phyloP scores from a whole-genome alignment of 257 asterid species.

The Rubia yunnanensis region DNA sequence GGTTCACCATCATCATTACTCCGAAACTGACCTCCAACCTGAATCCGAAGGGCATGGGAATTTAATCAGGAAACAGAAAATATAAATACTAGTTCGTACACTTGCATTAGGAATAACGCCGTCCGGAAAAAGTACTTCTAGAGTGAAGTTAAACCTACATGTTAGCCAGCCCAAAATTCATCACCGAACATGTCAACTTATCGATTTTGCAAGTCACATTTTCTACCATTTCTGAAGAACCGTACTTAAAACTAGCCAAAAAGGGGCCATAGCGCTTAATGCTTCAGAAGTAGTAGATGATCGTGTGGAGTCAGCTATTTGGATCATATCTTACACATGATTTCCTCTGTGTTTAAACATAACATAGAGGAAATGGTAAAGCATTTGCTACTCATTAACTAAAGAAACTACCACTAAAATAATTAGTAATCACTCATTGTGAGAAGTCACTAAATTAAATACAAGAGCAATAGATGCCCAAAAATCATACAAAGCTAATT shows the following conservation, averaged over 20 bases:
- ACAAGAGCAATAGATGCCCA: neutral
- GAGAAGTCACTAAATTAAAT: neutral
- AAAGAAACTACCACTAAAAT: neutral
- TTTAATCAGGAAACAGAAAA: conserved; percentile 1
- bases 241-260: neutral
- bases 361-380: neutral
- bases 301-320: neutral
- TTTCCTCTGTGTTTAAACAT: neutral
- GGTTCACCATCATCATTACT: conserved; percentile 97
- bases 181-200: neutral
- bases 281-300: neutral
- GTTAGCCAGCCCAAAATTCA: neutral
- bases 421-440: neutral
- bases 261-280: neutral
- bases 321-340: neutral
- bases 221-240: neutral
- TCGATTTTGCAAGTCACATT: neutral
- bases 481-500: neutral
- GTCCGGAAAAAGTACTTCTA: neutral
- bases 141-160: neutral
- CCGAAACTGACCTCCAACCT: conserved; percentile 84
- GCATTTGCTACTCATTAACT: neutral
- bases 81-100: neutral
- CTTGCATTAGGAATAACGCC: neutral
- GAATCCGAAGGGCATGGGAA: conserved; percentile 11